These are phyloP conservation scores for Curvularia hawaiiensis DNA, from an alignment of 2,329 filamentous ascomycete genomes.

Conservation along the genomic window DNA sequence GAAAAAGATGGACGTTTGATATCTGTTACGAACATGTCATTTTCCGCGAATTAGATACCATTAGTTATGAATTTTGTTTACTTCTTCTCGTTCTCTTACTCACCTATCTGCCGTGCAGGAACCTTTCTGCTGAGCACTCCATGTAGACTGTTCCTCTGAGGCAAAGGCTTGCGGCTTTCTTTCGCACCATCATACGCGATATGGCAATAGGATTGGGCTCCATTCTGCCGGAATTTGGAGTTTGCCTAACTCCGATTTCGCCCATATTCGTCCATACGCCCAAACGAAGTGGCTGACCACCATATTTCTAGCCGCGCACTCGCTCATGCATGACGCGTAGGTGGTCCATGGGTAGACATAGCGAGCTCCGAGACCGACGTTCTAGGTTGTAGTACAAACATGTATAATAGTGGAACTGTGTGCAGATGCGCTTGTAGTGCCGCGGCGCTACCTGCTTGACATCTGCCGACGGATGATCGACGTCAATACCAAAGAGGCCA, in stretches of 20 bases:
- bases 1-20: constrained; percentile 21
- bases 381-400: neutral
- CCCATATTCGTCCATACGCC: too few species aligned
- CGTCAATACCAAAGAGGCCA: neutral
- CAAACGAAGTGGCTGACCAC: too few species aligned
- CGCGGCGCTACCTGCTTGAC: neutral
- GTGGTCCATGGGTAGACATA: too few species aligned
- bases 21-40: neutral
- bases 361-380: neutral
- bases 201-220: neutral
- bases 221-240: neutral
- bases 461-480: constrained; percentile 11
- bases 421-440: neutral
- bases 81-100: neutral
- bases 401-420: neutral
- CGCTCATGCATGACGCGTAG: neutral
- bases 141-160: neutral
- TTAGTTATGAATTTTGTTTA: neutral
- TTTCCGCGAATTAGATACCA: neutral
- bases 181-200: neutral
- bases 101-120: too few species aligned
- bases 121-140: neutral
- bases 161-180: neutral
- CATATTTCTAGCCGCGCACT: neutral
- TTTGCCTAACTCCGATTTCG: neutral